Evolutionary conservation across 2,329 filamentous ascomycete genomes (phyloP).

Genomic region (Aspergillus ustus): DNA sequence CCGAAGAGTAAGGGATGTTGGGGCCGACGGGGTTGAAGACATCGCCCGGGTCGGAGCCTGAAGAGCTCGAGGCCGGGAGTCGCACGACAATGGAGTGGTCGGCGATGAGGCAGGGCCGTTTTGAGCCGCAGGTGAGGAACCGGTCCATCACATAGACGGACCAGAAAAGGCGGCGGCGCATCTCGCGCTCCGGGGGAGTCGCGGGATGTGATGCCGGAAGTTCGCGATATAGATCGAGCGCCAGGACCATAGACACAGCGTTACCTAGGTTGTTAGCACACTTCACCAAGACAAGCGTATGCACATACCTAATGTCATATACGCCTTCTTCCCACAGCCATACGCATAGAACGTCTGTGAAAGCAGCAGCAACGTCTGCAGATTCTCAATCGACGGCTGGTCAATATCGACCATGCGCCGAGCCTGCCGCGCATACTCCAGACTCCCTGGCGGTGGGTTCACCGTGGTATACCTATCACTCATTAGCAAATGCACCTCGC

Average conservation of each 20-base stretch:
- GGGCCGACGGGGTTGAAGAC: constrained; percentile 79
- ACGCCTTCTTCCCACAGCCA: constrained; percentile 81
- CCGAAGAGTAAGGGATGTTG: constrained; percentile 75
- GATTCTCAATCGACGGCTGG: constrained; percentile 76
- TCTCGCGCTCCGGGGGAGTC: constrained; percentile 72
- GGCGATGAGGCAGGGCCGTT: constrained; percentile 76
- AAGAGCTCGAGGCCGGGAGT: constrained; percentile 68
- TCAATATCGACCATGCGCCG: constrained; percentile 75
- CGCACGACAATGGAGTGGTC: constrained; percentile 77
- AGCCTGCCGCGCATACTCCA: constrained; percentile 73
- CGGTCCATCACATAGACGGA: constrained; percentile 84
- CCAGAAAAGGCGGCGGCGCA: constrained; percentile 82
- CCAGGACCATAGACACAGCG: constrained; percentile 81
- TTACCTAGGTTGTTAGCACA: constrained; percentile 56
- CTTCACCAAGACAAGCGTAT: not conserved
- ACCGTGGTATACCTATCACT: constrained; percentile 70
- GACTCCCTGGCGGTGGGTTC: constrained; percentile 69
- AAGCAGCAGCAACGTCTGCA: constrained; percentile 77
- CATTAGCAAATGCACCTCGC: constrained; percentile 15
- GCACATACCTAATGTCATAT: constrained; percentile 76
- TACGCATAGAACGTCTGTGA: constrained; percentile 76
- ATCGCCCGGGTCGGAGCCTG: constrained; percentile 70
- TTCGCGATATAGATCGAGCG: constrained; percentile 80
- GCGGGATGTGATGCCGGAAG: constrained; percentile 65
- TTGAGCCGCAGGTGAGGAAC: constrained; percentile 81